phyloP scores from a whole-genome alignment of 257 asterid species.

The Solanum lycopersicoides region DNA sequence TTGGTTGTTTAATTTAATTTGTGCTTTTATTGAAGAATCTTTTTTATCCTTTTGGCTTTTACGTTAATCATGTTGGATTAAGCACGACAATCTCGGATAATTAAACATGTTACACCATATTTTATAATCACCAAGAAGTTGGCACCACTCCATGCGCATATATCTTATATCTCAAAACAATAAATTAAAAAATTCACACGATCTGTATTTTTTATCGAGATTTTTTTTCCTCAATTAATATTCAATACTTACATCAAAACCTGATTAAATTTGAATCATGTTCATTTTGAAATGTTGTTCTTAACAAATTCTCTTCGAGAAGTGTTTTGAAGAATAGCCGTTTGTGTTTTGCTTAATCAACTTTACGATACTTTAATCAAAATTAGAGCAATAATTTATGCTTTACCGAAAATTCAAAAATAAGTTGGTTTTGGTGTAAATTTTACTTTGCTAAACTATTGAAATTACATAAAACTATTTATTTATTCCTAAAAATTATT shows the following conservation, averaged over 20 bases:
- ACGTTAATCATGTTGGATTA: constrained; percentile 12
- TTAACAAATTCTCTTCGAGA: too few species aligned
- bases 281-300: background rate
- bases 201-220: background rate
- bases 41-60: background rate
- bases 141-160: background rate
- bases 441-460: background rate
- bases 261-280: too few species aligned
- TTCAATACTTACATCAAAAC: fast-evolving
- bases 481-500: background rate
- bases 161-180: background rate
- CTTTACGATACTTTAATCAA: background rate
- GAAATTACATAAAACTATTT: too few species aligned
- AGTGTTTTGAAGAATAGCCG: too few species aligned
- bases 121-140: background rate
- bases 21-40: background rate
- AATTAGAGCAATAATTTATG: too few species aligned
- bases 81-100: constrained; percentile 18
- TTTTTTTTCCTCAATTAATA: fast-evolving
- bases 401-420: too few species aligned
- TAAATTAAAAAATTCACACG: background rate
- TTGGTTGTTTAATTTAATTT: background rate
- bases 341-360: too few species aligned
- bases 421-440: too few species aligned
- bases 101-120: background rate